Percentiles rank a stretch among this genome's conserved stretches.
phyloP scores from a whole-genome alignment of 768 basidiomycete species.

The Russula olivacea region DNA sequence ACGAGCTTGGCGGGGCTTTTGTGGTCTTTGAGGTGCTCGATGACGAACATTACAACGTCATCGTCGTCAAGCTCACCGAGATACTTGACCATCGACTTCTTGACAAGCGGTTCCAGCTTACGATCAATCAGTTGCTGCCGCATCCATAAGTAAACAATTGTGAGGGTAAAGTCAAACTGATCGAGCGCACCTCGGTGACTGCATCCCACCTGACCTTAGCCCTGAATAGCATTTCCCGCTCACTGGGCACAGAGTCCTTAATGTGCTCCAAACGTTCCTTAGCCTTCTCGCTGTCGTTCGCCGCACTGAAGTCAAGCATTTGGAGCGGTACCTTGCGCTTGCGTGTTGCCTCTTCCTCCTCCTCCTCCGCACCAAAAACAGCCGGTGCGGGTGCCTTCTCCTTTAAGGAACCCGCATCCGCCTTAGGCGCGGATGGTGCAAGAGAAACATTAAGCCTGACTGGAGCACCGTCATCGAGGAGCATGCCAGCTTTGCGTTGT shows the following conservation, averaged over 20 bases:
- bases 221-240: conserved; percentile 76
- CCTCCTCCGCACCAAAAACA: conserved; percentile 81
- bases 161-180: background rate
- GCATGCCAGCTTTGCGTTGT: conserved; percentile 83
- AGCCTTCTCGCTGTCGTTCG: conserved; percentile 72
- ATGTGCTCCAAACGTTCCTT: conserved; percentile 78
- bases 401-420: conserved; percentile 38
- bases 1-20: conserved; percentile 79
- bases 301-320: conserved; percentile 83
- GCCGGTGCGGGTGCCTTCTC: conserved; percentile 43
- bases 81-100: conserved; percentile 77
- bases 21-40: conserved; percentile 90
- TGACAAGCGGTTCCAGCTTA: conserved; percentile 81
- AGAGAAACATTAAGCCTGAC: conserved; percentile 80
- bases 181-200: conserved; percentile 65
- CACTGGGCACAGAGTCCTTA: conserved; percentile 62
- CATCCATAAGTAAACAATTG: conserved; percentile 22
- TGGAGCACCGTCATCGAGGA: conserved; percentile 88
- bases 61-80: conserved; percentile 92
- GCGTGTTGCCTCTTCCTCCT: conserved; percentile 71
- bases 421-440: conserved; percentile 38
- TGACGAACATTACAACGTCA: conserved; percentile 88
- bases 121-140: conserved; percentile 68
- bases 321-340: conserved; percentile 84
- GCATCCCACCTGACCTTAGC: conserved; percentile 90